Conservation (phyloP, 2,329 filamentous ascomycete species). For the Talaromyces sp. region DNA sequence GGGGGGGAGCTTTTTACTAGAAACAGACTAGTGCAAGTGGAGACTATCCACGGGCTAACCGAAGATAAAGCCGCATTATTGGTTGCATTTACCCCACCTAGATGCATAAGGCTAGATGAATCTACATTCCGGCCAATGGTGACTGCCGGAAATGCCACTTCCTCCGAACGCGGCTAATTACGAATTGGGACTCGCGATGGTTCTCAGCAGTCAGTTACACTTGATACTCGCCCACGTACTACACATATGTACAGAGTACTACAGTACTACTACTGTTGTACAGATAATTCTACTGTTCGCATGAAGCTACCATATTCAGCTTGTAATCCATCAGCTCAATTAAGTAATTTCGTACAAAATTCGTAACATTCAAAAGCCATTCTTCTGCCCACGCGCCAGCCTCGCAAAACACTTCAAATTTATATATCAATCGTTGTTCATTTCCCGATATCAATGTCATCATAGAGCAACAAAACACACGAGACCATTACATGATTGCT, state of each 20-base stretch:
- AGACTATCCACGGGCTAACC: neutral
- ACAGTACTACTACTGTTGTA: too few relatives aligned
- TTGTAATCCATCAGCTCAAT: neutral
- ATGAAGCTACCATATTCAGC: neutral
- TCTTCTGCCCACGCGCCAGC: neutral
- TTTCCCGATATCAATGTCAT: neutral
- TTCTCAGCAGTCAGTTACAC: too few relatives aligned
- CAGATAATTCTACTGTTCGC: neutral
- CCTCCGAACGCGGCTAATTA: neutral
- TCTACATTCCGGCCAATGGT: neutral
- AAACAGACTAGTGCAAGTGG: neutral
- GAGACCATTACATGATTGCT: slow-evolving; percentile 5
- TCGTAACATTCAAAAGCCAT: neutral
- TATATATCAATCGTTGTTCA: neutral
- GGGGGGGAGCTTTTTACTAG: neutral
- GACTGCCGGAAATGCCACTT: neutral
- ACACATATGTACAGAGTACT: too few relatives aligned
- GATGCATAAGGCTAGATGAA: neutral
- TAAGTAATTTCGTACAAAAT: neutral
- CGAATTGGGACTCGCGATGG: too few relatives aligned
- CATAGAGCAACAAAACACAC: neutral
- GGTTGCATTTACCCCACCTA: neutral
- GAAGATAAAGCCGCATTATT: neutral
- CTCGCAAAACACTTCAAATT: neutral
- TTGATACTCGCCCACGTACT: too few relatives aligned